Evolutionary conservation across 768 basidiomycete species (phyloP).

Genomic region (Xerocomellus chrysenteron): DNA sequence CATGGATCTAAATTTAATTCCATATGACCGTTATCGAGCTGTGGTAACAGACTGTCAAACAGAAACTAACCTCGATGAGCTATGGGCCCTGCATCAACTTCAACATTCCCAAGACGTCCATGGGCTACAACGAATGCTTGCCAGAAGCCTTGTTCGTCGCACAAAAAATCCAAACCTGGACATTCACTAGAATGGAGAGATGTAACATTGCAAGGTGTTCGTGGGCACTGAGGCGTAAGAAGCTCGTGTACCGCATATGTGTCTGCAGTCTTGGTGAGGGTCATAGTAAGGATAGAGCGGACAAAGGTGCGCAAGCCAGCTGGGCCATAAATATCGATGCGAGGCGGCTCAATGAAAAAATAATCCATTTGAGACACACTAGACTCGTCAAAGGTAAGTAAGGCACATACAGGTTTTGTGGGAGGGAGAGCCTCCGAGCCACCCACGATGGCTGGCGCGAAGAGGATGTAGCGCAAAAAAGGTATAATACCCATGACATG

Average conservation of each 20-base stretch:
- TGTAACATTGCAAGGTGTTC: constrained; percentile 47
- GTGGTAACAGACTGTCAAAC: background rate
- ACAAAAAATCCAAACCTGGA: constrained; percentile 57
- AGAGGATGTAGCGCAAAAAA: constrained; percentile 59
- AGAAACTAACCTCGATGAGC: constrained; percentile 62
- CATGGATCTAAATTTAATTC: constrained; percentile 59
- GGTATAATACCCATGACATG: constrained; percentile 75
- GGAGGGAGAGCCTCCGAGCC: constrained; percentile 8
- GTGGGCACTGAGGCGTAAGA: constrained; percentile 51
- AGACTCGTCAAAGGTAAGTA: background rate
- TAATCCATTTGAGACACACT: background rate
- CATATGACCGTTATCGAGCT: background rate
- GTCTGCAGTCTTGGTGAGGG: constrained; percentile 56
- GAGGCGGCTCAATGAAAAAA: constrained; percentile 37
- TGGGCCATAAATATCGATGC: constrained; percentile 76
- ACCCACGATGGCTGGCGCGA: constrained; percentile 36
- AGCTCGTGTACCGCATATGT: constrained; percentile 80
- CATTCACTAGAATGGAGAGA: constrained; percentile 64
- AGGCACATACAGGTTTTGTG: constrained; percentile 12
- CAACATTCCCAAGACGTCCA: constrained; percentile 42
- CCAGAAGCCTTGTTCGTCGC: constrained; percentile 65
- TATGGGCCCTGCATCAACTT: constrained; percentile 76
- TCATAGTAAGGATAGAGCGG: constrained; percentile 67
- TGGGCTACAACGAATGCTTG: constrained; percentile 42
- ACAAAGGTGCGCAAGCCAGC: constrained; percentile 74